Evolutionary conservation across 2,329 filamentous ascomycete genomes (phyloP).

Genomic region (Chaetomium olivaceum): DNA sequence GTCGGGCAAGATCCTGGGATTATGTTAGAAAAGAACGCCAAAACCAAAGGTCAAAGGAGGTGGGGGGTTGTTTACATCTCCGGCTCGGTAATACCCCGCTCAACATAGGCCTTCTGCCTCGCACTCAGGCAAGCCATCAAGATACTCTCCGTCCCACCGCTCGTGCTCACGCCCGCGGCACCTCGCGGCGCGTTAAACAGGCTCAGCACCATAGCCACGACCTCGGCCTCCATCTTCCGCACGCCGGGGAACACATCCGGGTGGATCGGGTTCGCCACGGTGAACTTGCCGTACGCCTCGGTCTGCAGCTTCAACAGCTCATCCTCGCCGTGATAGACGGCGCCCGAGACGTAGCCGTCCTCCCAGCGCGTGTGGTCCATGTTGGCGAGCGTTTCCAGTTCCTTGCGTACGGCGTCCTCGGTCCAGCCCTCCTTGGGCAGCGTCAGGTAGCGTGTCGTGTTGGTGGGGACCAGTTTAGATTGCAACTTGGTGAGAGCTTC

Average conservation of each 20-base stretch:
- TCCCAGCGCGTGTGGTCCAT: conserved; percentile 98
- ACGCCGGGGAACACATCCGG: conserved; percentile 98
- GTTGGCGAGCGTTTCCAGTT: conserved; percentile 74
- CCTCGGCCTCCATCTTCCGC: conserved; percentile 97
- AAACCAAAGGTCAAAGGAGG: not conserved
- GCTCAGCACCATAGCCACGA: conserved; percentile 90
- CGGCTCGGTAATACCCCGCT: conserved; percentile 85
- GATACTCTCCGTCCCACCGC: conserved; percentile 94
- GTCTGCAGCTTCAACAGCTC: conserved; percentile 81
- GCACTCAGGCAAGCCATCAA: conserved; percentile 92
- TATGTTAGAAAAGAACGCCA: conserved; percentile 22
- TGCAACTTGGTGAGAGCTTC: conserved; percentile 80
- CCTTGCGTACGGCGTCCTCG: conserved; percentile 73
- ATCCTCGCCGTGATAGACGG: conserved; percentile 92
- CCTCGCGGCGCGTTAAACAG: conserved; percentile 88
- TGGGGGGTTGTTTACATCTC: conserved; percentile 71
- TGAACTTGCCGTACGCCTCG: conserved; percentile 91
- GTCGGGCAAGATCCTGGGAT: conserved; percentile 78
- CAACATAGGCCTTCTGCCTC: conserved; percentile 80
- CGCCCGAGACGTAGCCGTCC: conserved; percentile 89
- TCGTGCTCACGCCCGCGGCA: conserved; percentile 84
- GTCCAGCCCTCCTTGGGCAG: conserved; percentile 84
- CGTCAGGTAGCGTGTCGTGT: conserved; percentile 69
- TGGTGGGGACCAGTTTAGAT: conserved; percentile 75
- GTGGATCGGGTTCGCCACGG: conserved; percentile 94